Evolutionary conservation across 208 protist genomes (phyloP).

Genomic region (Crithidia fasciculata): DNA sequence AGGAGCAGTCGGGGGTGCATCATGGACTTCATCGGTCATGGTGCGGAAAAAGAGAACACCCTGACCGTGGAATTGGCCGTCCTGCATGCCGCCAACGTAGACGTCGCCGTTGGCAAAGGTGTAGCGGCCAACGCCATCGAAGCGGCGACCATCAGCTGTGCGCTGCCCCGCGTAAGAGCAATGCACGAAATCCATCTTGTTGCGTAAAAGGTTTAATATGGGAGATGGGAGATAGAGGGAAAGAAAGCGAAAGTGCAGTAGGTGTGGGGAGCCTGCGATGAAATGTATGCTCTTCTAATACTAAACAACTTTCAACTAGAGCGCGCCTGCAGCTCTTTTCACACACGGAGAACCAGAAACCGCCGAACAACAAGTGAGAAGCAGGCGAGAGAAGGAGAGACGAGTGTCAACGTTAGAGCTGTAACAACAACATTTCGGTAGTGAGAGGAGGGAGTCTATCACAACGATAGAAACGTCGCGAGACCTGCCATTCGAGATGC

Average conservation of each 20-base stretch:
- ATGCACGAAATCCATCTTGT: constrained; percentile 54
- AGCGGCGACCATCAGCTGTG: constrained; percentile 71
- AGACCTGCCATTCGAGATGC: too few relatives aligned
- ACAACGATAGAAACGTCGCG: too few relatives aligned
- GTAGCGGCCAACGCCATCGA: constrained; percentile 75
- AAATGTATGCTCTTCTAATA: too few relatives aligned
- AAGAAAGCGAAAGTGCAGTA: neutral
- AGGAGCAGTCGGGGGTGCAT: neutral
- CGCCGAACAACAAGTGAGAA: too few relatives aligned
- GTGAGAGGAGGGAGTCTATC: too few relatives aligned
- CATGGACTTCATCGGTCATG: neutral
- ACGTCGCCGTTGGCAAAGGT: constrained; percentile 85
- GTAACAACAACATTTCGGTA: too few relatives aligned
- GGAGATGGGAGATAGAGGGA: too few relatives aligned
- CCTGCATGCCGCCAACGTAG: constrained; percentile 80
- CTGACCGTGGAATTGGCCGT: constrained; percentile 84
- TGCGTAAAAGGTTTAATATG: neutral
- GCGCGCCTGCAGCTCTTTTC: too few relatives aligned
- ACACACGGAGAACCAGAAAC: too few relatives aligned
- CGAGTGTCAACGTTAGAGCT: too few relatives aligned
- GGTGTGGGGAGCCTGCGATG: neutral
- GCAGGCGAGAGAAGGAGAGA: too few relatives aligned
- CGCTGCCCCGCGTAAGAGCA: constrained; percentile 66
- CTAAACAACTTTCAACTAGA: too few relatives aligned
- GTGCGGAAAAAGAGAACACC: constrained; percentile 79